Base-by-base conservation (phyloP, 345 rosid species). In the Gynandropsis gynandra region DNA sequence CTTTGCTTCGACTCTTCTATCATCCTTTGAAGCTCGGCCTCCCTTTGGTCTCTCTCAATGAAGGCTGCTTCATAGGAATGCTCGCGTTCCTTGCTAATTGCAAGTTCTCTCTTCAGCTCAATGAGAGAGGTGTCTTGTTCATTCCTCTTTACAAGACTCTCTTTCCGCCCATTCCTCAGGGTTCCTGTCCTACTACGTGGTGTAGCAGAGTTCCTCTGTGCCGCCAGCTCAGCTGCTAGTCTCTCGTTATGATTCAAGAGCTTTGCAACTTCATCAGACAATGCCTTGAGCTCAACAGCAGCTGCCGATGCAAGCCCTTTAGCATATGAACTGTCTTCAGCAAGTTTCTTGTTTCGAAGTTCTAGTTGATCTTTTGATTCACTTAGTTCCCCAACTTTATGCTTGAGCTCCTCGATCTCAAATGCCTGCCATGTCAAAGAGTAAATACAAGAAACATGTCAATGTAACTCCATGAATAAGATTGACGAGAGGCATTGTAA, bases 241-340 rank as follows among this genome's bases (percentile, higher is more conserved):
- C 76, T 70, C 64, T 88, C 99, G 4, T 93, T 93, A 16, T 81
- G 88, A 64, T 83, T 80, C 97, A 93, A 82, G 18, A 93, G 95
- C 71, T 93, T 93, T 38, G 97, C 80, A 10, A 92, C 88, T 80
- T 92, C 97, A 64, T 87, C 98, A 1, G 97, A 87, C 50, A 92
- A 70, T 61, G 95, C 98, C 74, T 92, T 92, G 50, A 92, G 98
- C 75, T 92, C 98, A 14, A 93, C 99, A 11, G 99, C 99, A 58
- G 99, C 99, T 50, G 99, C 99, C 42, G 99, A 93, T 64, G 97
- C 99, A 62, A 93, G 83, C 46, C 94, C 99, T 76, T 93, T 93
- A 1, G 99, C 99, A 10, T 93, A 93, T 10, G 90, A 79, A 68
- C 99, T 83, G 63, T 93, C 99, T 27, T 93, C 99, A 0, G 88